Base-by-base conservation (phyloP, 176 grass and related monocot genomes). In the Guadua angustifolia region DNA sequence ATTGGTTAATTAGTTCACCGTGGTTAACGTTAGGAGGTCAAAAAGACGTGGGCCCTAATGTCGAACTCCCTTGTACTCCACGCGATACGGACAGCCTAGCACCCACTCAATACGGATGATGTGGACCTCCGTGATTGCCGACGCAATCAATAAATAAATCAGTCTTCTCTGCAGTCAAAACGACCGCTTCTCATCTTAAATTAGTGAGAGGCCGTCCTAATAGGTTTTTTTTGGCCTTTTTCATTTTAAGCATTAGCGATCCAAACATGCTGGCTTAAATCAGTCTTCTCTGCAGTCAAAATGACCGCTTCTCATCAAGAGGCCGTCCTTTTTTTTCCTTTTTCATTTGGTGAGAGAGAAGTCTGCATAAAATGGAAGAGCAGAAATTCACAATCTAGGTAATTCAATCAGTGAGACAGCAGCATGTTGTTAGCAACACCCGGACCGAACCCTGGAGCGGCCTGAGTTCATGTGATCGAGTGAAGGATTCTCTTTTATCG, bases 11-110 rank as follows among this genome's bases (percentile, higher is more conserved):
- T 50, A 67, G 62, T 15, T 50, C 33, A 36, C 32, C 6, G 22
- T 66, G 80, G 26, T 50, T 47, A 51, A 45, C 14, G 43, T 21
- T 9, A 21, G 1, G 38, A 65, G 77, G 92, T 94, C 86, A 94
- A 94, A 94, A 94, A 56, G 72, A 33, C 11, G 84, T 47, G 84
- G 89, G 79, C 45, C 57, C 86, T 83, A 36, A 35, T 19, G 64
- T 42, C 55, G 64, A 68, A 49, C 75, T 82, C 71, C 32, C 83
- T 89, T 92, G 67, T 59, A 92, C 93, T 90, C 90, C 83, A 95
- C 67, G 88, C 79, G 73, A 95, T 79, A 26, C 49, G 36, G 67
- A 87, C 83, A 43, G 42, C 16, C 63, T 21, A 38, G 46, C 83
- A 85, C 78, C 78, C 78, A 64, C 82, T 58, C 15, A 6, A 71